Evolutionary conservation across 345 rosid genomes (phyloP), one percentile per base, ranked within the genome.

Genomic region (Gossypium rotundifolium): DNA sequence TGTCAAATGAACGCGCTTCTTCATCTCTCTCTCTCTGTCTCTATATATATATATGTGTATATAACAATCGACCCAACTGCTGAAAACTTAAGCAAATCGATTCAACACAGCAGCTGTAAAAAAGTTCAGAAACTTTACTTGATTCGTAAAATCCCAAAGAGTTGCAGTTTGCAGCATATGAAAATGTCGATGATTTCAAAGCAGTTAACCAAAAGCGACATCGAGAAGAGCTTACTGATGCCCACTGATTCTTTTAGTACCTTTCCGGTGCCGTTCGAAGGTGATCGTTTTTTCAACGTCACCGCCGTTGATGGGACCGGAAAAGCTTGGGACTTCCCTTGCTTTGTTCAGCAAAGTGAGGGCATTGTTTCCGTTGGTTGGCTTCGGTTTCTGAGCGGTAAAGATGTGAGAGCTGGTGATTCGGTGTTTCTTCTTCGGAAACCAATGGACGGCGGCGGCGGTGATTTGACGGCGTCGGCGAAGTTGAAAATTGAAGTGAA

Each of bases 361-460:
- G n/a, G 33, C 49, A 48, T 11, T 0, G 12, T 71, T 29, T 52
- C 74, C 48, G 6, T 57, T 9, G 64, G 51, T 3, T 71, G 74
- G 64, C 63, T 38, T 12, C 5, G 13, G 14, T 54, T 38, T 33
- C 7, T 55, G 11, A 17, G 33, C 46, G 18, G 23, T 14, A 54
- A 71, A 40, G 29, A 42, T 33, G 62, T 71, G 2, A 51, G 63
- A 33, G 29, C 38, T 13, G 74, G 74, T 11, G 74, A 71, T 18
- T n/a, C n/a, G 51, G 69, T 64, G 22, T 17, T 64, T 64, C 25
- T 64, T 40, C 49, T 40, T 44, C 23, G 11, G 7, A 64, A 64
- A 64, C 17, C 25, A 2, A 9, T 64, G 46, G 48, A 17, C 8
- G 49, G 4, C 18, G 42, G 3, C 1, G 40, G 38, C 4, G 16